Base-by-base conservation (phyloP, 2,329 filamentous ascomycete genomes). In the Shiraia bambusicola region DNA sequence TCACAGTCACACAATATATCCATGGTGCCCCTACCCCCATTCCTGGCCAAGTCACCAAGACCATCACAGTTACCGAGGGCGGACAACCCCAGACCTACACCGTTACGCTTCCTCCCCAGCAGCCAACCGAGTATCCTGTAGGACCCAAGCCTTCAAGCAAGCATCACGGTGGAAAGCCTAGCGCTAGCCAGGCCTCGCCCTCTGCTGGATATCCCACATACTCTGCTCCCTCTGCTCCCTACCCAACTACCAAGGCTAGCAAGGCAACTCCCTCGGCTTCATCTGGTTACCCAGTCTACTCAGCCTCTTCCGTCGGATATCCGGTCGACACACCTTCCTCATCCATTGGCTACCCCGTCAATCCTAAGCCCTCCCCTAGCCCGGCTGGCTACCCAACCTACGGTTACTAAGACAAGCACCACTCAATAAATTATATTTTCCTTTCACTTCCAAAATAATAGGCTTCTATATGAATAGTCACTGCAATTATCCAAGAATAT, bases 21-120 rank as follows among this genome's bases (percentile, higher is more conserved):
- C 48, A 54, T 13, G 35, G 40, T 6, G 42, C 34, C 16, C 47
- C 37, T 31, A 46, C 49, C 13, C 49, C 49, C 6, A 44, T 34
- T 17, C 36, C 42, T 16, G 37, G 32, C n/a, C 56, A 48, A 42
- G 42, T 48, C 24, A 57, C 50, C 41, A 60, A 62, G 52, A 64
- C 60, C 19, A 58, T 61, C 44, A 66, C 62, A 9, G 45, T 61
- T 27, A 62, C 55, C 27, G 58, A 63, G 49, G 30, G 24, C 19
- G 55, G 55, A 32, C 34, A 45, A 14, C 44, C 40, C 17, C 46
- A 54, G 36, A 50, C 45, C 17, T 54, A 59, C 47, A 61, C 59
- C 11, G 50, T 64, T 10, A 62, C 57, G 19, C 40, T 55, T 13
- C 44, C 45, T 22, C 47, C 45, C 8, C 42, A 42, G 33, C 45